A percentile compares a stretch with the other conserved stretches of the same genome.
Conservation (phyloP, 1,139 yeast genomes). For the Yamadazyma membranifaciens region DNA sequence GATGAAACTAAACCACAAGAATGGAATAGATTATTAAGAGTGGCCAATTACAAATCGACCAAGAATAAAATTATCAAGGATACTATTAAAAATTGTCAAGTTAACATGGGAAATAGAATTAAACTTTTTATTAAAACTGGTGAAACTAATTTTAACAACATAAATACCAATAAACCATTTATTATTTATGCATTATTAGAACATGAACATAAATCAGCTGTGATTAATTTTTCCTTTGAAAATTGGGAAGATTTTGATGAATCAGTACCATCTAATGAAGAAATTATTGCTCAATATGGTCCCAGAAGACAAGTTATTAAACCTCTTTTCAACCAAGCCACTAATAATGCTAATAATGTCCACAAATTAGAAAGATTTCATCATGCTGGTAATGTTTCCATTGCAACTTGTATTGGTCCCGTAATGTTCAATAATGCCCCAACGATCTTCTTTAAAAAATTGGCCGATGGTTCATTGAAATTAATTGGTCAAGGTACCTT, state of each 20-base stretch:
- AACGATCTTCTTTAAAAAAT: conserved; percentile 61
- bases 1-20: conserved; percentile 75
- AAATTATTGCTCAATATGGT: conserved; percentile 86
- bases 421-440: conserved; percentile 81
- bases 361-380: conserved; percentile 83
- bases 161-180: conserved; percentile 46
- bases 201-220: conserved; percentile 85
- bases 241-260: conserved; percentile 87
- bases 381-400: conserved; percentile 67
- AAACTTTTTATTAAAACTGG: conserved; percentile 59
- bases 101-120: conserved; percentile 65
- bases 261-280: conserved; percentile 79
- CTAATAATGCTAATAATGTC: conserved; percentile 78
- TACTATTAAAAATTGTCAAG: conserved; percentile 54
- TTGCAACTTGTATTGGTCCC: conserved; percentile 93
- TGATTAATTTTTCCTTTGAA: conserved; percentile 76
- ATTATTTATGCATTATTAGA: conserved; percentile 70
- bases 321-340: conserved; percentile 81
- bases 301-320: conserved; percentile 83
- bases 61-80: conserved; percentile 69
- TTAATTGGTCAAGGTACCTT: conserved; percentile 89
- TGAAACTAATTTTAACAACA: conserved; percentile 47
- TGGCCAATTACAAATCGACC: conserved; percentile 77
- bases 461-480: conserved; percentile 51
- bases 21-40: conserved; percentile 73